A percentile compares a stretch with the other conserved stretches of the same genome.
Conservation (phyloP, 1,139 yeast species). For the Blastobotrys buckinghamii region DNA sequence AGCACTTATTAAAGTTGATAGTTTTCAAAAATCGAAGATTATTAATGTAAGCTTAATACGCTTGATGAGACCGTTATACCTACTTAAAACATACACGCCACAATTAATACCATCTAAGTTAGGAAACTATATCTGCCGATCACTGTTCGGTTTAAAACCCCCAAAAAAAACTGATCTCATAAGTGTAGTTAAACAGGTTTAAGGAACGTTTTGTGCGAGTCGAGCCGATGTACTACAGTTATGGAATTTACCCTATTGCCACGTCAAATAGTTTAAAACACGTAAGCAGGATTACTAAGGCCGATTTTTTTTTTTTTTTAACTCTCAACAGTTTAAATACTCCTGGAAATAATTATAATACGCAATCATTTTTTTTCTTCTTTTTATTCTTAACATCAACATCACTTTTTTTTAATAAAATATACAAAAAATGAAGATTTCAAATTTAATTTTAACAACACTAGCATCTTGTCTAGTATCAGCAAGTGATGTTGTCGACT, state of each 20-base stretch:
- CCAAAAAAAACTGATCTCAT: no score
- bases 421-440: not conserved
- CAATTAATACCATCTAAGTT: no score
- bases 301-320: slow-evolving; percentile 10
- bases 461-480: slow-evolving; percentile 8
- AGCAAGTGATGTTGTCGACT: slow-evolving; percentile 66
- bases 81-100: no score
- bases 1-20: no score
- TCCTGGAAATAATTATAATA: not conserved
- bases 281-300: not conserved
- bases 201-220: no score
- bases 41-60: no score
- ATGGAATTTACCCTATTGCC: not conserved
- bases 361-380: not conserved
- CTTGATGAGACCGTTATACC: no score
- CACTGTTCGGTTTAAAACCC: no score
- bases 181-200: no score
- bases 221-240: no score
- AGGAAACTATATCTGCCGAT: not conserved
- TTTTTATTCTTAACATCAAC: not conserved
- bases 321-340: no score
- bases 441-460: slow-evolving; percentile 3
- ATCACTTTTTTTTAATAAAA: not conserved
- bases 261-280: not conserved
- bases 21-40: no score